These are phyloP conservation scores for Phytophthora ramorum DNA, from an alignment of 352 stramenopile genomes.

Conservation along the genomic window DNA sequence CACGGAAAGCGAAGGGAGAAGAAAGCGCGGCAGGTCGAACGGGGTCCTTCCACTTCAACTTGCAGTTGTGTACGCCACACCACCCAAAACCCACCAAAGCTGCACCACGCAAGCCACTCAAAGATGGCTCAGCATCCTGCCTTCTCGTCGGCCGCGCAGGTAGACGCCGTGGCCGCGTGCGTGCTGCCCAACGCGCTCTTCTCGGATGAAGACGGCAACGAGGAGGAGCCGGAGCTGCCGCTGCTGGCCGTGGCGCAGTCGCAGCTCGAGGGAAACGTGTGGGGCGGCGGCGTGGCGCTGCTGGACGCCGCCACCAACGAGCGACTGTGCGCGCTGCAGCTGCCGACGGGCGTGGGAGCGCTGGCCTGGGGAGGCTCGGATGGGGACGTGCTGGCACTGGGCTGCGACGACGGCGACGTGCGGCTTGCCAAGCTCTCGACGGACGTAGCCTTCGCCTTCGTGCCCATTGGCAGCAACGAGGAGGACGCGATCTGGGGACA, in stretches of 20 bases:
- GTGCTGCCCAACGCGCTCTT: constrained; percentile 31
- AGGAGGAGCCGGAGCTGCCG: constrained; percentile 35
- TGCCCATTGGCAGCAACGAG: constrained; percentile 29
- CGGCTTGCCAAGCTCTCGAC: constrained; percentile 47
- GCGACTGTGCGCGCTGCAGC: constrained; percentile 49
- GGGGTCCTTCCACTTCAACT: constrained; percentile 12
- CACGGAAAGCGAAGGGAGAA: constrained; percentile 32
- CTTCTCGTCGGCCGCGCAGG: constrained; percentile 42
- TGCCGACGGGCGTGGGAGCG: constrained; percentile 54
- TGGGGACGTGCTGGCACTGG: constrained; percentile 56
- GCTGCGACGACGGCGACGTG: constrained; percentile 83
- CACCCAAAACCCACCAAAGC: not conserved
- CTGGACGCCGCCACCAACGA: constrained; percentile 51
- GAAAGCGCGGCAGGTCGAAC: constrained; percentile 19
- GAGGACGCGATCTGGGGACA: constrained; percentile 49
- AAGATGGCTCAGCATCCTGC: constrained; percentile 26
- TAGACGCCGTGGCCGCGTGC: constrained; percentile 55
- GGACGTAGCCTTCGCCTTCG: constrained; percentile 50
- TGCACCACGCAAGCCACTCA: not conserved
- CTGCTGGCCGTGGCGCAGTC: constrained; percentile 74
- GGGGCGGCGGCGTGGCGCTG: constrained; percentile 66
- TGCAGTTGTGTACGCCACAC: constrained; percentile 1
- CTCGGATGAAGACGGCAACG: constrained; percentile 29
- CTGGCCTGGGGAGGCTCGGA: constrained; percentile 65
- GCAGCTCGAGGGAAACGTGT: constrained; percentile 79